Evolutionary conservation across 1,284 basidiomycete species (phyloP), one percentile per base, ranked within the genome.

Genomic region (Leccinum griseonigrum): DNA sequence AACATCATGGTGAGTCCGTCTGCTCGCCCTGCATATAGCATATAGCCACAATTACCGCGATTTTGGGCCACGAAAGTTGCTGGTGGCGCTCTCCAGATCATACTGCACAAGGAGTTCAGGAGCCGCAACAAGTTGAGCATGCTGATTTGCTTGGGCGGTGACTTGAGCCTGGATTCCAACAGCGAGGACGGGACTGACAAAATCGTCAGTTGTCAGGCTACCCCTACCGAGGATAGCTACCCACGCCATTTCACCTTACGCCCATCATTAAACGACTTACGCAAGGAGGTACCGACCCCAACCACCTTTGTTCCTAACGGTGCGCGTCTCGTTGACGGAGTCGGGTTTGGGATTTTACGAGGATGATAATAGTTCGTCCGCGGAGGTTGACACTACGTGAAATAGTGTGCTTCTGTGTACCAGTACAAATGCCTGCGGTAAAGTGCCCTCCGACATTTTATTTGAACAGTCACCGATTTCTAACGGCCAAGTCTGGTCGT

Each of bases 401-500:
- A 84, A 83, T 62, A 90, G 88, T 62, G 71, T 92, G 4, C 65
- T 91, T 31, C 76, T 93, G 5, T 91, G 89, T 68, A 93, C 91
- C 0, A 91, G 91, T 14, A 88, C 91, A 6, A 93, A 93, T 74
- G 91, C 90, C 5, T 93, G 91, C 64, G 91, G 91, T 61, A 95
- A 95, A 85, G 93, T 91, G 55, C 31, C 59, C 9, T 61, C 57
- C 28, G 22, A 8, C 8, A 3, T 55, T 46, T 34, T 26, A 48
- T 14, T 55, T n/a, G 26, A 32, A 9, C 11, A 22, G 8, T 10
- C 34, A 46, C 26, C 54, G 18, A 64, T 52, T n/a, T 48, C 54
- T 5, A 29, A 52, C 38, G 26, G 36, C 60, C 63, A 63, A 64
- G 48, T 26, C 48, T 51, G n/a, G 36, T 58, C 50, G 43, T 68